Evolutionary conservation across 805 yeast genomes (phyloP), one percentile per base, ranked within the genome.

Genomic region (Starmerella kuoi): DNA sequence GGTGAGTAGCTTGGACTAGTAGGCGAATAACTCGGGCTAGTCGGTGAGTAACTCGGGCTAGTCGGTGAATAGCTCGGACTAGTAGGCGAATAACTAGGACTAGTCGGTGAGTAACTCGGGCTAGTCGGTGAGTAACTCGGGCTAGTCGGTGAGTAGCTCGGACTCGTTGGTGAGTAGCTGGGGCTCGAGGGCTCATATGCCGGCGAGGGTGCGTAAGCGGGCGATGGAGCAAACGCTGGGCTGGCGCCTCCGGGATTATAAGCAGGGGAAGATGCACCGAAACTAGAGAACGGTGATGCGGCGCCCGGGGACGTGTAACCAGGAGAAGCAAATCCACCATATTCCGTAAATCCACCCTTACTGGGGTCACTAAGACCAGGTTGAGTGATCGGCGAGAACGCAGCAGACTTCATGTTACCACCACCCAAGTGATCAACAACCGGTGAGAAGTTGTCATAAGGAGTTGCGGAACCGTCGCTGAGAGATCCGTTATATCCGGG

Each of bases 371-470:
- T 72, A 41, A 78, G 73, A 52, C 95, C 94, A 25, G 95, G 76
- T 47, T 86, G 91, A 28, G 72, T 82, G 60, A 91, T 70, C 42
- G 98, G 98, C 37, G 98, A 91, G 70, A 91, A 91, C 3, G 68
- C 69, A 55, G 83, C 84, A 27, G 79, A 76, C 50, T 80, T 85
- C 46, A 73, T 65, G 23, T 26, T 33, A 11, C 41, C 44, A 24
- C 54, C 51, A 37, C 56, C 55, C n/a, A 53, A 45, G 28, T 49
- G 50, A 21, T 58, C 62, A 19, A 40, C 45, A 34, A 66, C 54
- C 12, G 80, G 82, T 31, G 73, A 72, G 45, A 73, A 71, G 41
- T 67, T 72, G 56, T 81, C 84, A 63, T 87, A 87, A 36, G 95
- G 95, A 37, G 98, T 86, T 31, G 91, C 88, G 43, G 88, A 81